Percentiles rank a stretch among this genome's conserved stretches.
These are phyloP conservation scores for Cordyceps javanica DNA, from an alignment of 2,329 filamentous ascomycete species.

Conservation along the genomic window DNA sequence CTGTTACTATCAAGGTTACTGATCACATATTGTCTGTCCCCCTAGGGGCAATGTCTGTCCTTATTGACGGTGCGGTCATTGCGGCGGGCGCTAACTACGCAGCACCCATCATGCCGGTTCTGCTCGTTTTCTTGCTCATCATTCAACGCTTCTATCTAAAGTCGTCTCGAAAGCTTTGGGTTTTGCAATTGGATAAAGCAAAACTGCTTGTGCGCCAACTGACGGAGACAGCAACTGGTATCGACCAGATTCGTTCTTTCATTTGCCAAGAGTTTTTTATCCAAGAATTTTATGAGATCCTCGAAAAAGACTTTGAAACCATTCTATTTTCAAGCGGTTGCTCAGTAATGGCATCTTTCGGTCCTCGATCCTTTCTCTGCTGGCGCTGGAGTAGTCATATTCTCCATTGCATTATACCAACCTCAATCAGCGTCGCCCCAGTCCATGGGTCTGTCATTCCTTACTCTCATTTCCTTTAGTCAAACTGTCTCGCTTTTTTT, in stretches of 20 bases:
- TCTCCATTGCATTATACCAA: no score
- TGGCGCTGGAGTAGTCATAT: no score
- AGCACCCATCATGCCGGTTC: constrained; percentile 22
- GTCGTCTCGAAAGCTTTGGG: constrained; percentile 30
- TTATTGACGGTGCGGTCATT: constrained; percentile 17
- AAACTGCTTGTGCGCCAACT: constrained; percentile 28
- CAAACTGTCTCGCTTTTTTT: constrained; percentile 8
- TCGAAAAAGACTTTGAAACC: constrained; percentile 43
- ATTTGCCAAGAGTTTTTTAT: constrained; percentile 41
- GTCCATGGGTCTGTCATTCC: constrained; percentile 14
- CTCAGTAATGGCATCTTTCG: constrained; percentile 46
- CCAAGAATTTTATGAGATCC: constrained; percentile 35
- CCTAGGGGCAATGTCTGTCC: no score
- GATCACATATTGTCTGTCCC: no score
- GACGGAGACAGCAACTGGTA: constrained; percentile 37
- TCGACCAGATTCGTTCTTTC: constrained; percentile 46
- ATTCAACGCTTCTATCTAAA: constrained; percentile 27
- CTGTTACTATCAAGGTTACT: no score
- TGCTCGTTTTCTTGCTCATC: constrained; percentile 21
- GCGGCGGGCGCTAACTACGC: constrained; percentile 23
- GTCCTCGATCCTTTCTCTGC: constrained; percentile 41
- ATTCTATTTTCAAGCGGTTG: constrained; percentile 47
- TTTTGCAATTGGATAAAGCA: constrained; percentile 30
- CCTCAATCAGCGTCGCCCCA: constrained; percentile 9
- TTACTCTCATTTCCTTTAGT: constrained; percentile 20